phyloP scores from a whole-genome alignment of 345 rosid species.

The Boechera stricta region DNA sequence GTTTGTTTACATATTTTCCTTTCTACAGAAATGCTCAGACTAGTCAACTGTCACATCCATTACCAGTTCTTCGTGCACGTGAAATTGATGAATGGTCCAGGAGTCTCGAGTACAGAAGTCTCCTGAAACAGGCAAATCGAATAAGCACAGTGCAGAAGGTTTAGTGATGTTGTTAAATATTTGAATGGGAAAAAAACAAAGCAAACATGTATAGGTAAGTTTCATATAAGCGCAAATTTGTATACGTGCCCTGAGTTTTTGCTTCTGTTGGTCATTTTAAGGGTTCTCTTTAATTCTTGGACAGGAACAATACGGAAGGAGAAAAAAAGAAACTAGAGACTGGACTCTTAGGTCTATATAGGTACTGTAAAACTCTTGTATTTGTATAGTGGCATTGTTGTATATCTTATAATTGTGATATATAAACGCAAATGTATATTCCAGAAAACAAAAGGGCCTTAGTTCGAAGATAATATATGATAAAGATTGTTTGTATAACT shows the following conservation, averaged over 20 bases:
- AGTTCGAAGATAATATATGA: conserved; percentile 22
- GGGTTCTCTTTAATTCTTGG: conserved; percentile 1
- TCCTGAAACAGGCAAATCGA: conserved; percentile 68
- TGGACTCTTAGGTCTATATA: conserved; percentile 28
- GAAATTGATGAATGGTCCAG: conserved; percentile 97
- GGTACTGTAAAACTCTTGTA: conserved; percentile 36
- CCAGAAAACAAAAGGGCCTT: conserved; percentile 14
- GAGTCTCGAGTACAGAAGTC: conserved; percentile 66
- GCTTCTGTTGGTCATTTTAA: conserved; percentile 14
- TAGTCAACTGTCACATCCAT: conserved; percentile 88
- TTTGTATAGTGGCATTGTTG: conserved; percentile 32
- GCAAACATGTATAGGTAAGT: conserved; percentile 41
- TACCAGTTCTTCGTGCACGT: conserved; percentile 98
- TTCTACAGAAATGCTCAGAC: conserved; percentile 91
- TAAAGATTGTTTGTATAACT: conserved; percentile 30
- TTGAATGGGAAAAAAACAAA: not conserved
- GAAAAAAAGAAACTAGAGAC: conserved; percentile 18
- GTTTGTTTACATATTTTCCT: conserved; percentile 37
- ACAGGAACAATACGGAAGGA: conserved; percentile 1
- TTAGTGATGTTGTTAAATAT: conserved; percentile 43
- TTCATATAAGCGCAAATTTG: not conserved
- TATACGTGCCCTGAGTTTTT: not conserved
- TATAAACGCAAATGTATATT: conserved; percentile 25
- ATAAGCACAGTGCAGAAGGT: conserved; percentile 44
- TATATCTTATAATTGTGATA: conserved; percentile 33